Percentiles rank a stretch among this genome's conserved stretches.
Conservation (phyloP, 257 asterid genomes). For the Rhazya stricta region DNA sequence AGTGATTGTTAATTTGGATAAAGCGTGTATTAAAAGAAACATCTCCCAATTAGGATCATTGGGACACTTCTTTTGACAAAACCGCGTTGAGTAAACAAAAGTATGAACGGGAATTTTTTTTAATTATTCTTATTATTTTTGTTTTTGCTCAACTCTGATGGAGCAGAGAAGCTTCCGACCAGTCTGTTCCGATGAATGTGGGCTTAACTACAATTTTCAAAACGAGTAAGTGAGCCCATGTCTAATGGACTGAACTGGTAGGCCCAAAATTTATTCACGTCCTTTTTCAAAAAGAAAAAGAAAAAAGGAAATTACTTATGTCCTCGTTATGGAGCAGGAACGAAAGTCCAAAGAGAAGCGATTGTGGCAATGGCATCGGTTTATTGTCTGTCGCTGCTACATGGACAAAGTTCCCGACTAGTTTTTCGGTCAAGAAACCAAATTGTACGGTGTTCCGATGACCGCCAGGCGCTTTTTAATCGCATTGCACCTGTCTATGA, state of each 20-base stretch:
- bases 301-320: too few species aligned
- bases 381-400: slow-evolving; percentile 7
- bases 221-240: neutral
- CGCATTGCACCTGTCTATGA: slow-evolving; percentile 90
- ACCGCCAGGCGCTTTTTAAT: slow-evolving; percentile 64
- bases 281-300: too few species aligned
- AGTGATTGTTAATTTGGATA: too few species aligned
- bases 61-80: too few species aligned
- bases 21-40: too few species aligned
- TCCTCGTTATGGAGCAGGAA: too few species aligned
- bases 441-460: slow-evolving; percentile 39
- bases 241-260: neutral
- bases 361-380: slow-evolving; percentile 21
- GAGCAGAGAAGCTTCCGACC: neutral
- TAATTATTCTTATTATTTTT: too few species aligned
- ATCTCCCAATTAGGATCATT: too few species aligned
- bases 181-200: neutral
- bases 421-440: slow-evolving; percentile 22
- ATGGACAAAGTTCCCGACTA: slow-evolving; percentile 18
- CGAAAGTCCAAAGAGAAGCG: neutral
- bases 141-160: too few species aligned
- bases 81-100: too few species aligned
- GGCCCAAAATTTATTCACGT: neutral
- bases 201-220: neutral
- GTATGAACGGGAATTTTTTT: too few species aligned